Evolutionary conservation across 139 green algal genomes (phyloP).

Genomic region (Chlamydomonas asymmetrica): DNA sequence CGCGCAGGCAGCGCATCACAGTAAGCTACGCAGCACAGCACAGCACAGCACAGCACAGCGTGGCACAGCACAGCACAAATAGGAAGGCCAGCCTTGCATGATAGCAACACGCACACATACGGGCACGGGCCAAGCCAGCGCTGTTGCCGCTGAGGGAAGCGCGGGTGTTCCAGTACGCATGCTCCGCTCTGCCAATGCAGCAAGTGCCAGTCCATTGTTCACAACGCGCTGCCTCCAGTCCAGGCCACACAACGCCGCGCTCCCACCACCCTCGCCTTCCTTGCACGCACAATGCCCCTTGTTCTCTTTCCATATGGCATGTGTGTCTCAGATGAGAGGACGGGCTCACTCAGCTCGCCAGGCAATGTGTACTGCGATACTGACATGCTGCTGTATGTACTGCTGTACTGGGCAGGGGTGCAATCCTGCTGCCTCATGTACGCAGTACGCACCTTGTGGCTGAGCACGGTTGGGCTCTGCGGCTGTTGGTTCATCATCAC

Average conservation of each 20-base stretch:
- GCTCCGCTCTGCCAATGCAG: not conserved
- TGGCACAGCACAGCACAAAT: not conserved
- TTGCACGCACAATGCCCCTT: too few relatives aligned
- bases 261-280: too few relatives aligned
- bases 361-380: too few relatives aligned
- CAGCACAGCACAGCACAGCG: not conserved
- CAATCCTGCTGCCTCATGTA: too few relatives aligned
- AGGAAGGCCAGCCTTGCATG: not conserved
- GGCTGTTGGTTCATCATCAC: not conserved
- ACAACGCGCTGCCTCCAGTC: too few relatives aligned
- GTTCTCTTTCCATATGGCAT: too few relatives aligned
- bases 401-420: not conserved
- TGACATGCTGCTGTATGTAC: too few relatives aligned
- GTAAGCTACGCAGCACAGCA: slow-evolving; percentile 43
- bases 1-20: slow-evolving; percentile 55
- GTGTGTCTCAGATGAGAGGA: too few relatives aligned
- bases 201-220: too few relatives aligned
- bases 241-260: too few relatives aligned
- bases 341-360: too few relatives aligned
- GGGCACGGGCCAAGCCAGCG: not conserved
- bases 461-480: not conserved
- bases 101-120: not conserved
- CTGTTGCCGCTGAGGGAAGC: not conserved
- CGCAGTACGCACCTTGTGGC: slow-evolving; percentile 41
- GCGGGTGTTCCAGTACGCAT: not conserved